Base-by-base conservation (phyloP, 345 rosid species). In the Erysimum cheiranthoides region DNA sequence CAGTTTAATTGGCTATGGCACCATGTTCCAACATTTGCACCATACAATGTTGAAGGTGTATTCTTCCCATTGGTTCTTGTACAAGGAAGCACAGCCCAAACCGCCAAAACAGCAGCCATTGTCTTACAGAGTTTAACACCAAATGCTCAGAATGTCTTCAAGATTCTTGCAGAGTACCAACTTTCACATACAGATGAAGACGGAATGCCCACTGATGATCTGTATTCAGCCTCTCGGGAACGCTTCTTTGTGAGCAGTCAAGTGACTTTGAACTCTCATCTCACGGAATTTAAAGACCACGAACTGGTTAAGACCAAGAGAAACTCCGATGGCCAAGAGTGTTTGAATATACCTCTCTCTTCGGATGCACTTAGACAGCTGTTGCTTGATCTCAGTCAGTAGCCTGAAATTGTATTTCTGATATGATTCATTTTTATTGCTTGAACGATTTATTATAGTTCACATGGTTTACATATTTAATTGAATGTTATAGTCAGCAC, bases 101-200 rank as follows among this genome's bases (percentile, higher is more conserved):
- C 84, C 68, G 92, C 91, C 62, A 95, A 90, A 86, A 89, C 98
- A 71, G 97, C 97, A 8, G 86, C 86, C 45, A 87, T 95, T 66
- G 99, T 95, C 25, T 76, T 95, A 51, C 97, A 90, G 78, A 95
- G 98, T 82, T 81, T 95, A 79, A 95, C 98, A 3, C 93, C 98
- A 46, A 92, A 92, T 73, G 97, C 98, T 61, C 97, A 88, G 76
- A 90, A 88, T 47, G 96, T 95, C 52, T 92, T 95, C 83, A 86
- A 84, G 85, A 84, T 95, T 67, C 94, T 95, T 73, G 93, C 90
- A 1, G 93, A 90, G 62, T 81, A 87, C 74, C 97, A 88, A 78
- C 73, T 89, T 13, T 81, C 93, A 62, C 96, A 90, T 85, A 90
- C 89, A 5, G 91, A 95, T 46, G 97, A 89, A 78, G 95, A 95